A percentile compares a stretch with the other conserved stretches of the same genome.
Conservation (phyloP, 306 rosid species). For the Trifolium dubium region DNA sequence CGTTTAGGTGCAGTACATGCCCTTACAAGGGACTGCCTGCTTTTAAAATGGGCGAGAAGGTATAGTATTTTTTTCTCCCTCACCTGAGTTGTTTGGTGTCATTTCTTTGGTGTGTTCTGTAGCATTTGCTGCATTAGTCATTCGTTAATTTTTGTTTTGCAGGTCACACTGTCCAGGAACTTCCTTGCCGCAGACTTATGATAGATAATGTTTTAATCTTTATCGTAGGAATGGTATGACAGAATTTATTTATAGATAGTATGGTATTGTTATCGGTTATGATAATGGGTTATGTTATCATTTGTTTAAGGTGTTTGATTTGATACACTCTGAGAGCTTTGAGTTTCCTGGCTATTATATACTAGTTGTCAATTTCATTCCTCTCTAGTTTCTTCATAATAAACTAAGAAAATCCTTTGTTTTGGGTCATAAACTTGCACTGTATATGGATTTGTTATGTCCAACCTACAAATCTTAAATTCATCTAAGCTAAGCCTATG, state of each 20-base stretch:
- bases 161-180: slow-evolving; percentile 70
- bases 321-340: slow-evolving; percentile 9
- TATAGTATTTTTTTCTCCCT: slow-evolving; percentile 44
- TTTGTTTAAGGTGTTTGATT: slow-evolving; percentile 24
- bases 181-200: slow-evolving; percentile 87
- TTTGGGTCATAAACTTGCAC: not conserved
- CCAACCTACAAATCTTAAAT: slow-evolving; percentile 1
- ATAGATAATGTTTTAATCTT: slow-evolving; percentile 14
- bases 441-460: not conserved
- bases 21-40: slow-evolving; percentile 97
- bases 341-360: not conserved
- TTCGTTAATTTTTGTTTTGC: slow-evolving; percentile 37
- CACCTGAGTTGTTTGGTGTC: not conserved
- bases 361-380: not conserved
- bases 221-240: slow-evolving; percentile 1
- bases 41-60: slow-evolving; percentile 97
- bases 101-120: slow-evolving; percentile 9
- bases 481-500: not conserved
- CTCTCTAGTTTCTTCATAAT: not conserved
- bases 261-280: not conserved
- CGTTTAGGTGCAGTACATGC: slow-evolving; percentile 91
- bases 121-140: not conserved
- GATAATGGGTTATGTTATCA: slow-evolving; percentile 6
- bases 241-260: slow-evolving; percentile 11
- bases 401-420: not conserved